Evolutionary conservation across 768 basidiomycete genomes (phyloP).

Genomic region (Asterophora lycoperdoides): DNA sequence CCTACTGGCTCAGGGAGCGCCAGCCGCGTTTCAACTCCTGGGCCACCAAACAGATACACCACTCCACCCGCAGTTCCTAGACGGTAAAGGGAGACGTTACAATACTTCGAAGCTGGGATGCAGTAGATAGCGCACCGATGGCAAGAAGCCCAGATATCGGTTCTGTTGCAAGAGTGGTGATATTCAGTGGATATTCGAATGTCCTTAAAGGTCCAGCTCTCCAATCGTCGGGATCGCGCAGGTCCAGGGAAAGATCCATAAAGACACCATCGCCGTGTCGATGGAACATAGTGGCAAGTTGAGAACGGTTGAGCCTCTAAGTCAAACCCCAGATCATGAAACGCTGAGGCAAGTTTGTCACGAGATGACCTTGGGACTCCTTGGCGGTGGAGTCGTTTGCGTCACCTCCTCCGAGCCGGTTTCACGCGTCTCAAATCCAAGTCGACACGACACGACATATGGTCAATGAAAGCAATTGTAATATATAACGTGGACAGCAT

Average conservation of each 20-base stretch:
- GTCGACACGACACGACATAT: too few species aligned
- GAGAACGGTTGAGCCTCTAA: background rate
- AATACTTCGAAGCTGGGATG: conserved; percentile 1
- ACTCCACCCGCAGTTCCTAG: conserved; percentile 61
- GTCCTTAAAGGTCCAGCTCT: conserved; percentile 44
- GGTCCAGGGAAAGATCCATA: conserved; percentile 52
- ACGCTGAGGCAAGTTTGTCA: background rate
- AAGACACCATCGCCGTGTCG: conserved; percentile 32
- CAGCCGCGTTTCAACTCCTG: conserved; percentile 55
- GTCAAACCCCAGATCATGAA: background rate
- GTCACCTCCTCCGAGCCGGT: too few species aligned
- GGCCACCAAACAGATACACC: conserved; percentile 64
- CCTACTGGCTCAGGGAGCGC: conserved; percentile 39
- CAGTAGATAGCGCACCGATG: conserved; percentile 36
- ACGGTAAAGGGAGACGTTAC: background rate
- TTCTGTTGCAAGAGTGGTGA: conserved; percentile 53
- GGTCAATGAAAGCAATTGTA: background rate
- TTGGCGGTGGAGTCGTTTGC: too few species aligned
- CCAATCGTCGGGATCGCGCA: conserved; percentile 58
- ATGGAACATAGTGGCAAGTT: conserved; percentile 33
- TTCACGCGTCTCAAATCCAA: too few species aligned
- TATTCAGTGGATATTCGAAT: conserved; percentile 47
- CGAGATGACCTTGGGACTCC: too few species aligned
- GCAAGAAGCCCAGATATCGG: conserved; percentile 60
- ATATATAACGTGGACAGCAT: conserved; percentile 5